Evolutionary conservation across 352 stramenopile species (phyloP).

Genomic region (Plasmopara halstedii): DNA sequence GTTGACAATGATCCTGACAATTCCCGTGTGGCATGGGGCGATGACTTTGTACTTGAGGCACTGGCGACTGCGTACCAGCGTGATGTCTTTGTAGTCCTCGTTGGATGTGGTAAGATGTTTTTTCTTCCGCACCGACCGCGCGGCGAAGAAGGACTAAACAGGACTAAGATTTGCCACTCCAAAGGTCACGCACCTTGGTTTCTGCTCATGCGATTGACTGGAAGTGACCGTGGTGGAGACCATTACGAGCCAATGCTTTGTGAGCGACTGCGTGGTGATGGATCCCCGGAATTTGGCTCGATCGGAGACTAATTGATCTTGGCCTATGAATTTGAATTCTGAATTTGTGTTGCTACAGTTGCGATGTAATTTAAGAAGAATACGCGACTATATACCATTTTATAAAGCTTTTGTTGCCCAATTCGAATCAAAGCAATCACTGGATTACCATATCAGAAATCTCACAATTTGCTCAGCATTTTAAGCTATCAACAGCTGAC

Average conservation of each 20-base stretch:
- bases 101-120: slow-evolving; percentile 84
- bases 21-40: slow-evolving; percentile 75
- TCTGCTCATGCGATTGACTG: slow-evolving; percentile 80
- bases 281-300: slow-evolving; percentile 73
- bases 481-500: no score
- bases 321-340: no score
- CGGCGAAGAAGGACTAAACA: slow-evolving; percentile 27
- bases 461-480: slow-evolving; percentile 7
- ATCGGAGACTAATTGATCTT: slow-evolving; percentile 75
- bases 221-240: slow-evolving; percentile 74
- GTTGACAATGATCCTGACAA: slow-evolving; percentile 77
- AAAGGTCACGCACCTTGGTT: slow-evolving; percentile 84
- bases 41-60: slow-evolving; percentile 80
- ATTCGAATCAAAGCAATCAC: no score
- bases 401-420: no score
- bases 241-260: slow-evolving; percentile 87
- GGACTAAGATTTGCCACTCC: slow-evolving; percentile 43
- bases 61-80: slow-evolving; percentile 82
- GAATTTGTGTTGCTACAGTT: no score
- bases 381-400: no score
- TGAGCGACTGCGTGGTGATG: slow-evolving; percentile 72
- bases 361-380: no score
- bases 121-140: slow-evolving; percentile 78
- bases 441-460: slow-evolving; percentile 23
- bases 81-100: slow-evolving; percentile 84